phyloP scores from a whole-genome alignment of 805 yeast genomes.

The Ascoidea asiatica region DNA sequence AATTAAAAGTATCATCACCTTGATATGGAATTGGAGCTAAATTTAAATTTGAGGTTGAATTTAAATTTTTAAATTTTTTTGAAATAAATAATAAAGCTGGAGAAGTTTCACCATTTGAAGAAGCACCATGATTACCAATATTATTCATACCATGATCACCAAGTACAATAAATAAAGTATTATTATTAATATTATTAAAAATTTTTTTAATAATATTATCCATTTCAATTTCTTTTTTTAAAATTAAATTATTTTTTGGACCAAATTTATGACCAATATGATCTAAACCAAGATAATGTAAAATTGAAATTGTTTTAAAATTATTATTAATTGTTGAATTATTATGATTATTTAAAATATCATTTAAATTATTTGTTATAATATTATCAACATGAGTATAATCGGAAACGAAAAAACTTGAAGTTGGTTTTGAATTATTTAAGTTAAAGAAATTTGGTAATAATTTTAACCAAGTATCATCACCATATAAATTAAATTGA shows the following conservation, averaged over 20 bases:
- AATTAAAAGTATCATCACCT: conserved; percentile 32
- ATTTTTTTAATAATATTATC: conserved; percentile 47
- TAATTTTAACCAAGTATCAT: conserved; percentile 92
- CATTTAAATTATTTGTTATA: conserved; percentile 75
- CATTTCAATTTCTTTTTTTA: conserved; percentile 75
- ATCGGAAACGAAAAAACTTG: conserved; percentile 89
- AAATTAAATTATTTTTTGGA: conserved; percentile 70
- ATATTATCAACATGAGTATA: conserved; percentile 88
- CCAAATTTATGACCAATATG: conserved; percentile 99
- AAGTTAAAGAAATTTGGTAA: conserved; percentile 46
- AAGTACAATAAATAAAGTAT: conserved; percentile 57
- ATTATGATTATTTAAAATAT: conserved; percentile 30
- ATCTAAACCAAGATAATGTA: conserved; percentile 89
- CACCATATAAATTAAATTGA: conserved; percentile 78
- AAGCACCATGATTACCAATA: conserved; percentile 93
- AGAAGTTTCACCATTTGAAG: conserved; percentile 83
- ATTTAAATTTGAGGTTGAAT: conserved; percentile 8
- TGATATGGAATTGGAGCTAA: conserved; percentile 23
- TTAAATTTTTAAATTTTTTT: conserved; percentile 30
- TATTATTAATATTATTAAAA: conserved; percentile 29
- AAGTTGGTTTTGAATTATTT: conserved; percentile 68
- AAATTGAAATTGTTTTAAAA: conserved; percentile 25
- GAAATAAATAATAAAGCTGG: conserved; percentile 69
- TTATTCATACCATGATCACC: conserved; percentile 98
- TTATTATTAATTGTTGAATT: conserved; percentile 62